A percentile compares a stretch with the other conserved stretches of the same genome.
These are phyloP conservation scores for Backusella australiensis DNA, from an alignment of 192 early-diverging fungal genomes.

Conservation along the genomic window DNA sequence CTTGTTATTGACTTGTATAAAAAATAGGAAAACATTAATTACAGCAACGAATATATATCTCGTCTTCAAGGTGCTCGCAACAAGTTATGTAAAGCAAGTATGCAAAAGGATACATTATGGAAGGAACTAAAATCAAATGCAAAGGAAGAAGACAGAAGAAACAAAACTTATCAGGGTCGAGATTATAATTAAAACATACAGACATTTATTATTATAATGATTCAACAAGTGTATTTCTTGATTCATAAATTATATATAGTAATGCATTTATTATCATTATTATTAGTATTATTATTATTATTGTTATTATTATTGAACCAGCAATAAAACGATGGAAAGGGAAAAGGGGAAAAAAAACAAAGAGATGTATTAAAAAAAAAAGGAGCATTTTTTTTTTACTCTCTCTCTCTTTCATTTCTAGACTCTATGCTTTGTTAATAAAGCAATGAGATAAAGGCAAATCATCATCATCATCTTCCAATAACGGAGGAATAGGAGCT, in stretches of 20 bases:
- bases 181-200: background rate
- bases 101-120: conserved; percentile 50
- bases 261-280: background rate
- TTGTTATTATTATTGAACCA: conserved; percentile 8
- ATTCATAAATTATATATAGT: background rate
- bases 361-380: background rate
- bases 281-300: background rate
- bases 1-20: background rate
- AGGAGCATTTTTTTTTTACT: background rate
- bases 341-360: background rate
- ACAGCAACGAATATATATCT: conserved; percentile 56
- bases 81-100: conserved; percentile 45
- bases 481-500: conserved; percentile 1
- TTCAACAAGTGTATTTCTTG: background rate
- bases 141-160: conserved; percentile 28
- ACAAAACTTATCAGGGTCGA: conserved; percentile 1
- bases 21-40: conserved; percentile 56
- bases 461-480: conserved; percentile 14
- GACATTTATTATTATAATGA: background rate
- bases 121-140: conserved; percentile 43
- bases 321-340: background rate
- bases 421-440: background rate
- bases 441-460: conserved; percentile 14
- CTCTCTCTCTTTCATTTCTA: background rate
- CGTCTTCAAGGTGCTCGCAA: conserved; percentile 52